Evolutionary conservation across 306 rosid species (phyloP), one percentile per base, ranked within the genome.

Genomic region (Quercus aquifolioides): DNA sequence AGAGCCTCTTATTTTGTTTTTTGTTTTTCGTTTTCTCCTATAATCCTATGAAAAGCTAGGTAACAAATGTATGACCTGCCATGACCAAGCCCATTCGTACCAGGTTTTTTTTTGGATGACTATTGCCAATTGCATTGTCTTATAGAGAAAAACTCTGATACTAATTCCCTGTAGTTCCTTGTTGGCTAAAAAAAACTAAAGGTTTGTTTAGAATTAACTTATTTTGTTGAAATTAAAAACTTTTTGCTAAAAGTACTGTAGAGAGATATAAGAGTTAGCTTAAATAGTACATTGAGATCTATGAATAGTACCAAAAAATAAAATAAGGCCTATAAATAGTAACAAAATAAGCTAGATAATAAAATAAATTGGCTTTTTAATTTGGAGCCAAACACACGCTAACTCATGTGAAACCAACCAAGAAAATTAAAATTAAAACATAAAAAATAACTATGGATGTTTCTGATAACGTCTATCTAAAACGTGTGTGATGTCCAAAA

Each of bases 241-340:
- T 23, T 23, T 23, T 23, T 23, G 23, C 23, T 23, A 30, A 30
- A 30, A 30, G 0, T 4, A 4, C 0, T 30, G 1, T 30, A 30
- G 0, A 30, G 4, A 30, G 4, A 30, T 0, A 30, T 4, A 30
- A 30, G 4, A 30, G 1, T 30, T 30, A 4, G 4, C 5, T 30
- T 5, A 30, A 30, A 30, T 30, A 30, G 33, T 30, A 30, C 1
- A 30, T 1, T 4, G 33, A 30, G 4, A 30, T 30, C 33, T 0
- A 30, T 30, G 0, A 30, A 30, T 30, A 30, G 0, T 30, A 30
- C 0, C 4, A 30, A 30, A 30, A 30, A 4, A 1, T 30, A 5
- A 30, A 30, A 0, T 30, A 0, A 30, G 5, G 0, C 33, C 1
- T 0, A 4, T 4, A 30, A 30, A 30, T 30, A 4, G 0, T 30